A percentile compares a stretch with the other conserved stretches of the same genome.
Evolutionary conservation across 345 rosid genomes (phyloP).

Genomic region (Lenwebbia sp.): DNA sequence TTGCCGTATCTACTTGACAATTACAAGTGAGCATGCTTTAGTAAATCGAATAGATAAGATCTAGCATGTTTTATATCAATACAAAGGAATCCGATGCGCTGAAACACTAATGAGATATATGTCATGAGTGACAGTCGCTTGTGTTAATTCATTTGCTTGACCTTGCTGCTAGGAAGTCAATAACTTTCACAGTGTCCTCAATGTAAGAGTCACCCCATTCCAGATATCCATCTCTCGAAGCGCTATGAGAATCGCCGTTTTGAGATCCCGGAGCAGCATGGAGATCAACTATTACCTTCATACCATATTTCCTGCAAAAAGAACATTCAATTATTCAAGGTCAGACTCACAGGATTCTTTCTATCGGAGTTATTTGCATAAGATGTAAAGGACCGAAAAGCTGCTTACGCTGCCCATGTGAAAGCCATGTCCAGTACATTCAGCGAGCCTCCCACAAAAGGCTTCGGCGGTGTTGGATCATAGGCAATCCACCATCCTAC

Average conservation of each 20-base stretch:
- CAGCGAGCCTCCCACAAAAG: neutral
- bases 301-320: slow-evolving; percentile 10
- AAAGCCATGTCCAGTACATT: neutral
- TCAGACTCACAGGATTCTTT: neutral
- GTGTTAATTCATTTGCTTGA: neutral
- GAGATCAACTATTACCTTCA: neutral
- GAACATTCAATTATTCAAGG: neutral
- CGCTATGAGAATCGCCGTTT: slow-evolving; percentile 21
- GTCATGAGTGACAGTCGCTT: neutral
- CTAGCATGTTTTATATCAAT: neutral
- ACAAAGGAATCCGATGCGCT: neutral
- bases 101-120: neutral
- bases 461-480: neutral
- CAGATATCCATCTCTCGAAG: slow-evolving; percentile 21
- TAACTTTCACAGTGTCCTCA: slow-evolving; percentile 15
- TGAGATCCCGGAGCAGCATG: slow-evolving; percentile 9
- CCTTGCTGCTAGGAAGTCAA: slow-evolving; percentile 26
- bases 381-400: neutral
- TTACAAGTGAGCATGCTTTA: neutral
- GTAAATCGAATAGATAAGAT: neutral
- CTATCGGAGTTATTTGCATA: neutral
- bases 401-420: neutral
- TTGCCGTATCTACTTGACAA: neutral
- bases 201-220: slow-evolving; percentile 32
- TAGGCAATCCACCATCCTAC: neutral